A percentile compares a stretch with the other conserved stretches of the same genome.
Evolutionary conservation across 345 rosid genomes (phyloP).

Genomic region (Kandelia obovata): DNA sequence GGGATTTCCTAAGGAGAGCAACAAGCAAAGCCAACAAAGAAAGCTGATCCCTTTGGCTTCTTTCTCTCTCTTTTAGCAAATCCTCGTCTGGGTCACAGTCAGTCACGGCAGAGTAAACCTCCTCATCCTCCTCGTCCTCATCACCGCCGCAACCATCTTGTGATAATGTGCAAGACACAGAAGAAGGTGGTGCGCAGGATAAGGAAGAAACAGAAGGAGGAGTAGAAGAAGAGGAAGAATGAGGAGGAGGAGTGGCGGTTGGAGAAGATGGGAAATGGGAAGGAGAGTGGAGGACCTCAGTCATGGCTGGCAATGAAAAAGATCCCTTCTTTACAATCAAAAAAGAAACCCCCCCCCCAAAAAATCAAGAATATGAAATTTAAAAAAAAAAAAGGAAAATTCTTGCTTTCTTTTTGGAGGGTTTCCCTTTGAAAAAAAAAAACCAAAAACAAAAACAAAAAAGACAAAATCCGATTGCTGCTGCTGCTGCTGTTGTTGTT

Average conservation of each 20-base stretch:
- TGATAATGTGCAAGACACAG: background rate
- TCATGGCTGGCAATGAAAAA: constrained; percentile 50
- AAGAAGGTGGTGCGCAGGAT: constrained; percentile 27
- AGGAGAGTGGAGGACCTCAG: constrained; percentile 58
- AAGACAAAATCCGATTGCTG: constrained; percentile 14
- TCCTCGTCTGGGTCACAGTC: constrained; percentile 24
- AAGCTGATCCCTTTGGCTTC: constrained; percentile 22
- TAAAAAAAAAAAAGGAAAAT: background rate
- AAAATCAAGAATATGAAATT: background rate
- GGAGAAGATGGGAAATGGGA: constrained; percentile 60
- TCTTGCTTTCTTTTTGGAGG: background rate
- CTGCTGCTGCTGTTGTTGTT: background rate
- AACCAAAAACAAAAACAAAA: background rate
- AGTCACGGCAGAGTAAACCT: constrained; percentile 9
- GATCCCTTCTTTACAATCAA: constrained; percentile 13
- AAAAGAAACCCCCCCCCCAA: background rate
- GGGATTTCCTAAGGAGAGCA: constrained; percentile 26
- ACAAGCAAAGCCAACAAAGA: constrained; percentile 29
- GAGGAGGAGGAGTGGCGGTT: constrained; percentile 16
- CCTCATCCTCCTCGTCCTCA: constrained; percentile 5
- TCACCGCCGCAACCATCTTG: constrained; percentile 2
- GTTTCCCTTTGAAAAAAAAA: constrained; percentile 4
- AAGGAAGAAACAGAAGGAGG: constrained; percentile 28
- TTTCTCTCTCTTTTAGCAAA: constrained; percentile 11
- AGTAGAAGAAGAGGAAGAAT: constrained; percentile 30